Evolutionary conservation across 192 early-diverging fungal genomes (phyloP).

Genomic region (Thamnidium elegans): DNA sequence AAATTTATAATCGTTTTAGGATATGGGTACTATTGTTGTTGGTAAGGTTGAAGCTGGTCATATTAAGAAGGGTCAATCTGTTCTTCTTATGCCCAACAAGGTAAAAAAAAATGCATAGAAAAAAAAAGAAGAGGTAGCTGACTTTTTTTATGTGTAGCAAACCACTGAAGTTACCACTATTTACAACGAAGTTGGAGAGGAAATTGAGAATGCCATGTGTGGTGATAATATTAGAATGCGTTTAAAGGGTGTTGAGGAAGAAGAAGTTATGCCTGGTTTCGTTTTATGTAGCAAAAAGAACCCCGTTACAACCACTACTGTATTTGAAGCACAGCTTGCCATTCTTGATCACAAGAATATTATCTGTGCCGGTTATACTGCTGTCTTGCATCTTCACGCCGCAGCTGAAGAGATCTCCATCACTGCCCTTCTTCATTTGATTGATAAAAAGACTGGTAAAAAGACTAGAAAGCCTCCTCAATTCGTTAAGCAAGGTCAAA

Average conservation of each 20-base stretch:
- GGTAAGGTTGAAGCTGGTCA: conserved; percentile 97
- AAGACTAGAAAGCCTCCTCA: conserved; percentile 85
- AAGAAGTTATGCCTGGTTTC: conserved; percentile 83
- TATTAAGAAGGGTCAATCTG: conserved; percentile 81
- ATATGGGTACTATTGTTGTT: conserved; percentile 94
- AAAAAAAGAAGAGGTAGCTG: background rate
- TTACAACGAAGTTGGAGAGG: conserved; percentile 79
- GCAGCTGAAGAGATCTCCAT: conserved; percentile 86
- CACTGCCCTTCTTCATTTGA: conserved; percentile 76
- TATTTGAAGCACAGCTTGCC: conserved; percentile 83
- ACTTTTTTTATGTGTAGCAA: conserved; percentile 21
- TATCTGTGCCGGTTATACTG: conserved; percentile 92
- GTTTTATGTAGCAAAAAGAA: conserved; percentile 77
- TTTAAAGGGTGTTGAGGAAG: conserved; percentile 91
- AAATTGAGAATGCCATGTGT: conserved; percentile 67
- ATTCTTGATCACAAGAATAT: conserved; percentile 96
- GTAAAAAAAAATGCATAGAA: conserved; percentile 28
- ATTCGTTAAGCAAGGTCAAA: conserved; percentile 93
- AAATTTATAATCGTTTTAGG: conserved; percentile 41
- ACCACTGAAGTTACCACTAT: conserved; percentile 74
- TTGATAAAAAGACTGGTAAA: conserved; percentile 92
- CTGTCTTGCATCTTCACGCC: conserved; percentile 90
- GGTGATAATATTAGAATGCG: conserved; percentile 95
- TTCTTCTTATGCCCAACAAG: conserved; percentile 95
- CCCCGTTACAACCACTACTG: conserved; percentile 75